These are phyloP conservation scores for Rosa persica DNA, from an alignment of 306 rosid species.

Conservation along the genomic window DNA sequence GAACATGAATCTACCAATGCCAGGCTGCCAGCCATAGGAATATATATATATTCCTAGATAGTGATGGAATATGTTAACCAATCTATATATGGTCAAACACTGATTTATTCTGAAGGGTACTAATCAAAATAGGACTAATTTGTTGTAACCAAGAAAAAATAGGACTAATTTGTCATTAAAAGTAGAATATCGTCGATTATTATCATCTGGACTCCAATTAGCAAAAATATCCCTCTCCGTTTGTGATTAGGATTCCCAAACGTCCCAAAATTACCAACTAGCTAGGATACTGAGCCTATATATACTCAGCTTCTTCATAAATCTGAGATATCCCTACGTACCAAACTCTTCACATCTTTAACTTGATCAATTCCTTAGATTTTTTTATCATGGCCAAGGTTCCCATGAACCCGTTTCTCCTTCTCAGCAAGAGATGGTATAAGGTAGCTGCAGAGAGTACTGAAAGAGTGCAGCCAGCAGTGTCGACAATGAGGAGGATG, in stretches of 20 bases:
- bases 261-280: background rate
- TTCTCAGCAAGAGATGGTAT: conserved; percentile 26
- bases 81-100: background rate
- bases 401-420: conserved; percentile 13
- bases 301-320: background rate
- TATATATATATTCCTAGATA: background rate
- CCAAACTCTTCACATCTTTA: background rate
- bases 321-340: background rate
- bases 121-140: background rate
- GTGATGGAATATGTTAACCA: background rate
- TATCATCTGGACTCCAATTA: background rate
- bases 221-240: background rate
- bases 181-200: background rate
- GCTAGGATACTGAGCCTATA: background rate
- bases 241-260: background rate
- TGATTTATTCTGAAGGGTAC: background rate
- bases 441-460: conserved; percentile 20
- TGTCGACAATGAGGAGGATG: background rate
- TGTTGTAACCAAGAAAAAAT: too few species aligned
- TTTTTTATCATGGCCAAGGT: conserved; percentile 33
- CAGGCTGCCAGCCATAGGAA: background rate
- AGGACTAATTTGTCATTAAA: background rate
- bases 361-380: background rate
- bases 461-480: conserved; percentile 10
- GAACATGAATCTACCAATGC: background rate